Evolutionary conservation across 768 basidiomycete genomes (phyloP).

Genomic region (Boletus tylopilopsis): DNA sequence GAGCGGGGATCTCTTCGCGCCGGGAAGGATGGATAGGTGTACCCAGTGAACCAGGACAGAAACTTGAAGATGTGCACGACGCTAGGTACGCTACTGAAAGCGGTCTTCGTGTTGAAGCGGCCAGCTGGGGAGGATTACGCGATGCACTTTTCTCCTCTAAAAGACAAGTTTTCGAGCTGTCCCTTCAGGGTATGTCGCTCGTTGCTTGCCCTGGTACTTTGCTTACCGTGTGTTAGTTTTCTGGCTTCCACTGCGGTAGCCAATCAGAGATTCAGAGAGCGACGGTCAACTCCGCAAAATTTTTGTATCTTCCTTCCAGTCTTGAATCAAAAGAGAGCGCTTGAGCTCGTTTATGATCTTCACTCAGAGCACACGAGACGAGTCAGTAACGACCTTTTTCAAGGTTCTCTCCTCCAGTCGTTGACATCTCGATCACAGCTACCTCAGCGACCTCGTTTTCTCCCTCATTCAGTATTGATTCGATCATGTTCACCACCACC

Average conservation of each 20-base stretch:
- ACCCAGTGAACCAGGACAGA: no score
- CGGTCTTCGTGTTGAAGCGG: neutral
- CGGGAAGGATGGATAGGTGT: neutral
- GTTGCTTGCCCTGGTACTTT: no score
- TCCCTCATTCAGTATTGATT: conserved; percentile 22
- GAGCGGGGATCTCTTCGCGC: no score
- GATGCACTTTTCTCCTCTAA: neutral
- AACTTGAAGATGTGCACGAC: neutral
- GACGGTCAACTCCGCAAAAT: no score
- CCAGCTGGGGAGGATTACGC: neutral
- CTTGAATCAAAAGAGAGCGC: no score
- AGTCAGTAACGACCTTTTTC: conserved; percentile 19
- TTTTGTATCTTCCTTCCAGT: no score
- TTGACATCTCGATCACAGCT: conserved; percentile 15
- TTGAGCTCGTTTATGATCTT: conserved; percentile 29
- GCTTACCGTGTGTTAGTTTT: no score
- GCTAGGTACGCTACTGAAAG: no score
- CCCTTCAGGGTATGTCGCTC: neutral
- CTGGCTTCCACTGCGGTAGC: no score
- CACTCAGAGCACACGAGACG: conserved; percentile 34
- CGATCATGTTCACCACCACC: conserved; percentile 13
- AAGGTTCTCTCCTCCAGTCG: neutral
- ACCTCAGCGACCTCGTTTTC: conserved; percentile 32
- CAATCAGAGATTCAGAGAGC: no score
- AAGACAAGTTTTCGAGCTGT: neutral